These are phyloP conservation scores for Fagopyrum esculentum DNA, from an alignment of 148 eudicot species.

Conservation along the genomic window DNA sequence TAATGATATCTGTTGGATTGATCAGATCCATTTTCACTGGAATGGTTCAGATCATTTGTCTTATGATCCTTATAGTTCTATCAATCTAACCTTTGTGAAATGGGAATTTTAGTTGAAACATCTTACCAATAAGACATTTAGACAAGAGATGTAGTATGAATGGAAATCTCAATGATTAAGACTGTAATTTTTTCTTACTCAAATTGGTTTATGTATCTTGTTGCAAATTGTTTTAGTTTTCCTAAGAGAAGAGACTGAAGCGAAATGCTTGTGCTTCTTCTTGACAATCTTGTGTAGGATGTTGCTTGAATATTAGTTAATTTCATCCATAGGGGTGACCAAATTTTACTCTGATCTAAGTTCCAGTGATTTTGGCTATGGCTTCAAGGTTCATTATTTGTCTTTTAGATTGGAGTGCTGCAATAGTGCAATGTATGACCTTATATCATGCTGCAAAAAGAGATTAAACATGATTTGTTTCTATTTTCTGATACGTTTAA, in stretches of 20 bases:
- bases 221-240: background rate
- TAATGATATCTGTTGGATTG: background rate
- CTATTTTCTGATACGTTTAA: constrained; percentile 15
- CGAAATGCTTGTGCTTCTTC: background rate
- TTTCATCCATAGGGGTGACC: background rate
- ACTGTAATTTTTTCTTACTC: background rate
- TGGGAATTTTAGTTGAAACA: background rate
- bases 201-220: background rate
- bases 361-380: background rate
- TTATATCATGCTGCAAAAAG: background rate
- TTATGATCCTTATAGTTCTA: background rate
- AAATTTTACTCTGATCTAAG: background rate
- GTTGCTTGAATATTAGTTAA: background rate
- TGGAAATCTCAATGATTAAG: background rate
- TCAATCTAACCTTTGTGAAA: background rate
- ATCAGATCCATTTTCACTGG: background rate
- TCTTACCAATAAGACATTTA: background rate
- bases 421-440: background rate
- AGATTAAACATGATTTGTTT: background rate
- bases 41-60: background rate
- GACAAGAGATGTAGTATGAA: background rate
- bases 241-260: background rate
- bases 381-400: background rate
- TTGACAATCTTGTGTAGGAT: background rate
- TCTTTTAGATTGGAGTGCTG: background rate